A percentile compares a stretch with the other conserved stretches of the same genome.
Evolutionary conservation across 2,329 filamentous ascomycete species (phyloP).

Genomic region (Fusarium zealandicum): DNA sequence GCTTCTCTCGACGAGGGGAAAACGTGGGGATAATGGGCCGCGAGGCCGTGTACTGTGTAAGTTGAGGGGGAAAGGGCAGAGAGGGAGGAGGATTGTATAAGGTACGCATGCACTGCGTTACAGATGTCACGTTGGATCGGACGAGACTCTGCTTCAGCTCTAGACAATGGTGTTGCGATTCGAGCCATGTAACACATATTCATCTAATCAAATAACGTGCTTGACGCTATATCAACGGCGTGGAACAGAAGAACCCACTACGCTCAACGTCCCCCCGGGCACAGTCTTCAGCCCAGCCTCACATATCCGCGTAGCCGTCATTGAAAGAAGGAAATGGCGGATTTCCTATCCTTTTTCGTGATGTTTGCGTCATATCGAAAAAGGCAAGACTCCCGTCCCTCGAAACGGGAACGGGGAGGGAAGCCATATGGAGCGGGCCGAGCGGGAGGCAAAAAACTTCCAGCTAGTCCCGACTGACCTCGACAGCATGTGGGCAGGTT

Average conservation of each 20-base stretch:
- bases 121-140: too few species aligned
- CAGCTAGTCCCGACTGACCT: neutral
- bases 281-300: conserved; percentile 9
- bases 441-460: neutral
- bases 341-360: too few species aligned
- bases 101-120: conserved; percentile 1
- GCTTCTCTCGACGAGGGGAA: neutral
- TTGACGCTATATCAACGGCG: neutral
- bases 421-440: neutral
- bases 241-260: conserved; percentile 9
- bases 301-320: too few species aligned
- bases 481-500: neutral
- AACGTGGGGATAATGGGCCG: conserved; percentile 6
- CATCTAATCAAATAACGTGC: too few species aligned
- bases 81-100: neutral
- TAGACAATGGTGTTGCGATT: neutral
- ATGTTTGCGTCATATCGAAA: too few species aligned
- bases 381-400: neutral
- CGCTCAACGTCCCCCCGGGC: conserved; percentile 1
- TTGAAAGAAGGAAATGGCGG: too few species aligned
- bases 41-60: neutral
- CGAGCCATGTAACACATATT: neutral
- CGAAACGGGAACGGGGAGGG: neutral
- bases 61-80: conserved; percentile 2
- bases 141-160: neutral